Evolutionary conservation across 2,329 filamentous ascomycete genomes (phyloP), one percentile per base, ranked within the genome.

Genomic region (Fusarium haematococcum): DNA sequence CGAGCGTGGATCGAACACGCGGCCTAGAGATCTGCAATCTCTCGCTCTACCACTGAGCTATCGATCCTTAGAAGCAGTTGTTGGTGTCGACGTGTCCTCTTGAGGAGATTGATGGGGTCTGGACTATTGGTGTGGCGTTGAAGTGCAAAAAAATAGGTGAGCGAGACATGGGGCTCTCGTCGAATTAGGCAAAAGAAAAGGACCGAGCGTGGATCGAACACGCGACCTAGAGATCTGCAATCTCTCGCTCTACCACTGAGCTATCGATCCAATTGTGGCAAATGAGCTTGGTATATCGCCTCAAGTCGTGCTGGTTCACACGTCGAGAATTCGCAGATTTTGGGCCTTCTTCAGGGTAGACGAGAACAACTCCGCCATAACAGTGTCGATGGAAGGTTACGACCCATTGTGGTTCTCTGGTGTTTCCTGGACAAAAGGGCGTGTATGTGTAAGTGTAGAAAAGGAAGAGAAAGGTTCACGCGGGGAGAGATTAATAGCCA

Each of bases 1-100:
- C 72, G 71, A 74, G 66, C 71, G 72, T 75, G 72, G 71, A 69
- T 74, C 71, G 72, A 74, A 74, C 71, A 75, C 71, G 71, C 65
- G 71, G 32, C 71, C 71, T 74, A 69, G 62, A 57, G 71, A 74
- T 74, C 71, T 74, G 71, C 71, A 74, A 74, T 74, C 71, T 52
- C 71, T 66, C 71, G 71, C 71, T 74, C 71, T 74, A 74, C 71
- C 71, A 27, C 71, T 74, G 71, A 74, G 71, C 71, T 74, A 74
- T 74, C 71, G 71, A 74, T 71, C 71, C 71, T 58, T 25, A 14
- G 7, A 2, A 39, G 27, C 20, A 45, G 2, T 57, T 41, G 5
- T 1, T 11, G 9, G 3, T 63, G 18, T n/a, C 25, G 13, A 2
- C 45, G 13, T 30, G 41, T 43, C 3, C 33, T 30, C n/a, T 54